phyloP scores from a whole-genome alignment of 2,329 filamentous ascomycete genomes.

The Aspergillus fijiensis region DNA sequence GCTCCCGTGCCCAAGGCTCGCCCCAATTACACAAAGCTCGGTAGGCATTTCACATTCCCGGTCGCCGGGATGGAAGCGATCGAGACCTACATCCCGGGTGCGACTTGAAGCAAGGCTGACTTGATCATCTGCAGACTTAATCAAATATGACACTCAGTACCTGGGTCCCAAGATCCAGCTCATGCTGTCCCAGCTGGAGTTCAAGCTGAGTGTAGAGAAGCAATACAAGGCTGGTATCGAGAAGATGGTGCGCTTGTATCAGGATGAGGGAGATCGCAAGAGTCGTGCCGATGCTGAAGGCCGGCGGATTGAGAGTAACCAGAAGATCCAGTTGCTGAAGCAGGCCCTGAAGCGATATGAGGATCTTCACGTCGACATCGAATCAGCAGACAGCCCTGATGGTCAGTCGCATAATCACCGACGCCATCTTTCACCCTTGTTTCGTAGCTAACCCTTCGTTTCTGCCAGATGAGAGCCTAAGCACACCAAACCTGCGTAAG shows the following conservation, averaged over 20 bases:
- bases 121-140: conserved; percentile 65
- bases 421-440: neutral
- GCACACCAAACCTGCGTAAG: conserved; percentile 90
- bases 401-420: conserved; percentile 54
- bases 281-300: conserved; percentile 91
- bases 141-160: conserved; percentile 96
- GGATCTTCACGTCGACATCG: conserved; percentile 92
- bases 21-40: conserved; percentile 94
- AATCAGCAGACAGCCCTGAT: conserved; percentile 73
- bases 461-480: conserved; percentile 84
- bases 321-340: conserved; percentile 94
- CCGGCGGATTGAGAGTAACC: conserved; percentile 87
- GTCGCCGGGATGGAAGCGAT: neutral
- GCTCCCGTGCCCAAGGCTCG: conserved; percentile 69
- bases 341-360: conserved; percentile 96
- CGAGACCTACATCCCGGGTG: conserved; percentile 15
- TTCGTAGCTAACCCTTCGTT: conserved; percentile 25
- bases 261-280: conserved; percentile 95
- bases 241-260: conserved; percentile 97
- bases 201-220: conserved; percentile 97
- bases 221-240: conserved; percentile 99
- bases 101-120: neutral
- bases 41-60: conserved; percentile 52
- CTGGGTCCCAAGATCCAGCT: conserved; percentile 96
- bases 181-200: conserved; percentile 97